phyloP scores from a whole-genome alignment of 768 basidiomycete genomes.

The Suillus clintonianus region DNA sequence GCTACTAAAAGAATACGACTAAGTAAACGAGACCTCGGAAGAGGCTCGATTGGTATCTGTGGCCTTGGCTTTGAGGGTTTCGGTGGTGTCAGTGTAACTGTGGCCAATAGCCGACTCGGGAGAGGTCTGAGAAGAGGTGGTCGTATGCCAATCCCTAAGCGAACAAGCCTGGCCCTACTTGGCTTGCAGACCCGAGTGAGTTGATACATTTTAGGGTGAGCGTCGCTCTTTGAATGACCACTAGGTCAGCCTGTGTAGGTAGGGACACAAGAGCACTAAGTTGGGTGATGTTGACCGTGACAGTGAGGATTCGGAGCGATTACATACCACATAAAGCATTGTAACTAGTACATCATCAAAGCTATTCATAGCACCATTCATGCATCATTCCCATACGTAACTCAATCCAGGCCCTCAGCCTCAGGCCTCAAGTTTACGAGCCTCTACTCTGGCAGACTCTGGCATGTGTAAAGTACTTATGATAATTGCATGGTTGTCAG shows the following conservation, averaged over 20 bases:
- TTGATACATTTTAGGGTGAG: constrained; percentile 6
- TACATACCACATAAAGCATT: not conserved
- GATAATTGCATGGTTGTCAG: too few relatives aligned
- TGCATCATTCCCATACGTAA: too few relatives aligned
- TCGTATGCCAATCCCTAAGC: constrained; percentile 7
- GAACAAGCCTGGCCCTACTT: constrained; percentile 8
- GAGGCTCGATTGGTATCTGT: constrained; percentile 28
- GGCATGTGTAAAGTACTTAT: not conserved
- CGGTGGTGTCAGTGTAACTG: constrained; percentile 9
- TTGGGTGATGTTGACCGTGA: not conserved
- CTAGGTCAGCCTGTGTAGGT: constrained; percentile 1
- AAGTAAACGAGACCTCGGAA: constrained; percentile 28
- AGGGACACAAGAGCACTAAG: not conserved
- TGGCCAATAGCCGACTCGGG: constrained; percentile 17
- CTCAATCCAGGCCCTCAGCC: not conserved
- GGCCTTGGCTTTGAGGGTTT: constrained; percentile 20
- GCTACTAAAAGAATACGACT: constrained; percentile 30
- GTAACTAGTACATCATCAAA: not conserved
- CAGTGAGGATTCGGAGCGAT: not conserved
- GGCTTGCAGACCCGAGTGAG: constrained; percentile 12
- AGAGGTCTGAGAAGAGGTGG: constrained; percentile 3
- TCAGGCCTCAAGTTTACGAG: not conserved
- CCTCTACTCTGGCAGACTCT: not conserved
- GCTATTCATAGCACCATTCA: not conserved
- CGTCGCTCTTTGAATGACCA: not conserved